Evolutionary conservation across 768 basidiomycete genomes (phyloP), one percentile per base, ranked within the genome.

Genomic region (Asterophora lycoperdoides): DNA sequence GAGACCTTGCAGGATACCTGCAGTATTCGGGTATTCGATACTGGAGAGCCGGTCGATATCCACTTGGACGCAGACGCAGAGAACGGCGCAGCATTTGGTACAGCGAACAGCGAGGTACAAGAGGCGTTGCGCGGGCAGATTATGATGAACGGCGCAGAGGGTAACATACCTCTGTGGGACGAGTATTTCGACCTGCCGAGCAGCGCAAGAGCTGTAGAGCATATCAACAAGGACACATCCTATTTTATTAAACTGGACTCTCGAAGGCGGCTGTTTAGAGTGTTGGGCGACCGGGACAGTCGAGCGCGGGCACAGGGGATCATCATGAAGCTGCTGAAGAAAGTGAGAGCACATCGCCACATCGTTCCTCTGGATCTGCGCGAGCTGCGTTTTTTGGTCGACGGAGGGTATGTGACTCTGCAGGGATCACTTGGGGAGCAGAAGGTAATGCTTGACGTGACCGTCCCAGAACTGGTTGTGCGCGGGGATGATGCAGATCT

Each of bases 91-190:
- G 46, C 55, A 2, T 73, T 80, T 34, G 66, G 65, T 1, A 50
- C 59, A 4, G 55, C 65, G 6, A 77, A 77, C 55, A 46, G 58
- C 1, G 60, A 65, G 35, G 43, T 81, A 18, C 69, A 73, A 32
- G 19, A 38, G 0, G 54, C 77, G 11, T 41, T 80, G 18, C 59
- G 63, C 5, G 79, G 79, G 6, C 58, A 67, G 11, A 40, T 45
- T 15, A 49, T 71, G 11, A 47, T 76, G 28, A 54, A 54, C 11
- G 41, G 36, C 13, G 61, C 65, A 1, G 68, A 71, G 3, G 63
- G n/a, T n/a, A n/a, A n/a, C n/a, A n/a, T n/a, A n/a, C n/a, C 60
- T 0, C 48, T 73, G 3, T 81, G 80, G 79, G 73, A 77, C 41
- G 71, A 73, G 14, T 76, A 75, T 46, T 72, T 81, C 49, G 66